These are phyloP conservation scores for Crepidotus variabilis DNA, from an alignment of 768 basidiomycete species.

Conservation along the genomic window DNA sequence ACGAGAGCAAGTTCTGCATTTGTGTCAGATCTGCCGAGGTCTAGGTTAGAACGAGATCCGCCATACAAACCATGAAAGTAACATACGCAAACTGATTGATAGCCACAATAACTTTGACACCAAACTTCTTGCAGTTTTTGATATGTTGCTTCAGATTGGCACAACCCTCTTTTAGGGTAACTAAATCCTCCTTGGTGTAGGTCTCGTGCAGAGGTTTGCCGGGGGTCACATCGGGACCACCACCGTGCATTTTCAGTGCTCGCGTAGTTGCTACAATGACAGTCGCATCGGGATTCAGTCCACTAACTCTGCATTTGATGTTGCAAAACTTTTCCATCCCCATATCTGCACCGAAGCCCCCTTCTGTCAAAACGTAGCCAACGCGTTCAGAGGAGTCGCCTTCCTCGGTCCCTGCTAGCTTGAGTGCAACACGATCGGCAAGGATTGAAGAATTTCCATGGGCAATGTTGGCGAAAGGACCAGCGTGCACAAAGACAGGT, in stretches of 20 bases:
- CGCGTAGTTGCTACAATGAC: conserved; percentile 97
- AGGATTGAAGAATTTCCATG: conserved; percentile 98
- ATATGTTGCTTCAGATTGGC: conserved; percentile 93
- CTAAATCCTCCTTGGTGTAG: conserved; percentile 91
- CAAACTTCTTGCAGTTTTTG: conserved; percentile 92
- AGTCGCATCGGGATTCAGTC: conserved; percentile 88
- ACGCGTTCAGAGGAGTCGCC: conserved; percentile 78
- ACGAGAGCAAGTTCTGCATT: conserved; percentile 85
- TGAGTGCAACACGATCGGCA: conserved; percentile 95
- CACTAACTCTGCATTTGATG: conserved; percentile 95
- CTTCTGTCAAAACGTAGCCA: conserved; percentile 97
- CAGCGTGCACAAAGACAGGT: conserved; percentile 98
- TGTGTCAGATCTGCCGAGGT: conserved; percentile 69
- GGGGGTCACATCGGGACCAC: conserved; percentile 93
- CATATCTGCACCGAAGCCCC: conserved; percentile 98
- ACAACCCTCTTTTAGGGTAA: conserved; percentile 86
- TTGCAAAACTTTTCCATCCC: conserved; percentile 99
- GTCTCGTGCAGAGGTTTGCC: conserved; percentile 92
- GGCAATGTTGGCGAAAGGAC: conserved; percentile 98
- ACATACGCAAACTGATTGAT: conserved; percentile 94
- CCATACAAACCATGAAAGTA: background rate
- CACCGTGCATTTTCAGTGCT: conserved; percentile 99
- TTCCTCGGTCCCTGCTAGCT: conserved; percentile 92
- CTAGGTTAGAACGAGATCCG: background rate
- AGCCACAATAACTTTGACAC: conserved; percentile 92